Evolutionary conservation across 139 green algal genomes (phyloP).

Genomic region (Chlorella sp.): DNA sequence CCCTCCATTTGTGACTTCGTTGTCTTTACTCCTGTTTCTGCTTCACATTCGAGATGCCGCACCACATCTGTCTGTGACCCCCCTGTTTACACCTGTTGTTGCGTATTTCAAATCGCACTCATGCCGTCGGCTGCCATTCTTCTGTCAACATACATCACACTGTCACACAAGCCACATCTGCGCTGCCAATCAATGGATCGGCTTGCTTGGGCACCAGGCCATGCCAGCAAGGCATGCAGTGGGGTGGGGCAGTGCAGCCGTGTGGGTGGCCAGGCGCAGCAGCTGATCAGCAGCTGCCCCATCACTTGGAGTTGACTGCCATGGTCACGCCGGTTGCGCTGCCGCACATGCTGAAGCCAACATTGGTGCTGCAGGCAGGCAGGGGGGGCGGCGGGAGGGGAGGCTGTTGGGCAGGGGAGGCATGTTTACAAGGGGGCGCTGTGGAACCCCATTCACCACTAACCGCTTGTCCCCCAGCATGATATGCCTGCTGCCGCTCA

Average conservation of each 20-base stretch:
- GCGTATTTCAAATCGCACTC: too few relatives aligned
- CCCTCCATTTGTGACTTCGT: neutral
- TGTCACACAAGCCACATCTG: neutral
- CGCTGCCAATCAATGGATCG: neutral
- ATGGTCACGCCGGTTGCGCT: slow-evolving; percentile 47
- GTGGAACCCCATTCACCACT: too few relatives aligned
- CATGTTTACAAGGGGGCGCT: neutral
- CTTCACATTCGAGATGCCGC: too few relatives aligned
- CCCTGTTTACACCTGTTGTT: too few relatives aligned
- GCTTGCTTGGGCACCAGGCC: neutral
- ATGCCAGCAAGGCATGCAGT: neutral
- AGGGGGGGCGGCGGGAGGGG: neutral
- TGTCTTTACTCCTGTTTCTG: neutral
- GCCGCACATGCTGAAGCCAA: slow-evolving; percentile 49
- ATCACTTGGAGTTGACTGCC: slow-evolving; percentile 30
- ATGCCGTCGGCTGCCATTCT: neutral
- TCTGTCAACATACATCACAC: neutral
- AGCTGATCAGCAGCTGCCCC: neutral
- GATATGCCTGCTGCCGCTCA: too few relatives aligned
- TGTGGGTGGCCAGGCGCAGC: neutral
- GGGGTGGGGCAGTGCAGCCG: neutral
- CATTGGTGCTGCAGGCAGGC: slow-evolving; percentile 49
- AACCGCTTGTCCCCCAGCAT: too few relatives aligned
- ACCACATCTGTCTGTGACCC: too few relatives aligned
- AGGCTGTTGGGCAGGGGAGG: neutral